These are phyloP conservation scores for Crithidia expoeki DNA, from an alignment of 208 protist genomes.

Conservation along the genomic window DNA sequence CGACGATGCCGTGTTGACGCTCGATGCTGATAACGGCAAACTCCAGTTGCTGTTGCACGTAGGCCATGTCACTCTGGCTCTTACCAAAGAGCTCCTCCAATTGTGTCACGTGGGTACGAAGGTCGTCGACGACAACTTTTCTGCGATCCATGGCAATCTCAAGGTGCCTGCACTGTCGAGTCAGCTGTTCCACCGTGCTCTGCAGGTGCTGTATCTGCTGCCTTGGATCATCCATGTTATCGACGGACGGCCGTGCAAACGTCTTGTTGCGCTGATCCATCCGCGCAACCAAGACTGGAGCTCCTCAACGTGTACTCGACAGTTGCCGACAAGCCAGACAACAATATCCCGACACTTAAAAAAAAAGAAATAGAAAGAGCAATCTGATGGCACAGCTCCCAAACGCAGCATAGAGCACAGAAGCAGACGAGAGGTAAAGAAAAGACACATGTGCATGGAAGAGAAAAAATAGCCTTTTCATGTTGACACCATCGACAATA, in stretches of 20 bases:
- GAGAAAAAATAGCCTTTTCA: no score
- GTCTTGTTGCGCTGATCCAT: conserved; percentile 22
- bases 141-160: conserved; percentile 50
- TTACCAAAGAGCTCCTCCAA: conserved; percentile 73
- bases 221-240: conserved; percentile 12
- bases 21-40: conserved; percentile 81
- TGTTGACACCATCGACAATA: no score
- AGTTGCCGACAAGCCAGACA: no score
- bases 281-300: not conserved
- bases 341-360: no score
- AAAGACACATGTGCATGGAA: no score
- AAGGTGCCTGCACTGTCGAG: conserved; percentile 34
- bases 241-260: conserved; percentile 6
- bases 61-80: conserved; percentile 71
- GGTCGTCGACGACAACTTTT: conserved; percentile 48
- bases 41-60: conserved; percentile 86
- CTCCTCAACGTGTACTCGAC: no score
- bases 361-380: no score
- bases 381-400: no score
- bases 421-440: no score
- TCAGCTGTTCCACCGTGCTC: conserved; percentile 23
- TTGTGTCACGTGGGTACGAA: conserved; percentile 45
- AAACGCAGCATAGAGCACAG: no score
- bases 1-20: conserved; percentile 72
- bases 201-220: conserved; percentile 20